Conservation (phyloP, 345 rosid genomes). For the Theobroma cacao region DNA sequence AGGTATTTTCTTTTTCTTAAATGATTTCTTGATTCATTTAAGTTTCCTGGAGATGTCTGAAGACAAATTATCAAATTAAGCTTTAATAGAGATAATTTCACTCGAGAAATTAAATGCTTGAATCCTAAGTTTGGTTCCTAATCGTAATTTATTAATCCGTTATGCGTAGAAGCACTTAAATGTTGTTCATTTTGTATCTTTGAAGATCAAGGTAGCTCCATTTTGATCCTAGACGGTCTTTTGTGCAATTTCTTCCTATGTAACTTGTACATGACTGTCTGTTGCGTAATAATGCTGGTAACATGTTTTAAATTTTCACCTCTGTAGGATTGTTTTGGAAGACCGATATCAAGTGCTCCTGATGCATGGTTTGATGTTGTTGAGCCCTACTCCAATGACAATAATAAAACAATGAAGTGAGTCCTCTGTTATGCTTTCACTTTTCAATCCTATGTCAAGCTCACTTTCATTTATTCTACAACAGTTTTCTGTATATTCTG, state of each 20-base stretch:
- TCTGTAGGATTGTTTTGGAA: constrained; percentile 65
- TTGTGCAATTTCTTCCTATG: background rate
- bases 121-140: background rate
- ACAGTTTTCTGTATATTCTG: background rate
- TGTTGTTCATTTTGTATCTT: background rate
- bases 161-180: background rate
- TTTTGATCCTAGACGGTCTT: background rate
- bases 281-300: background rate
- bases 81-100: background rate
- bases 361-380: constrained; percentile 73
- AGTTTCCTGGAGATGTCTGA: background rate
- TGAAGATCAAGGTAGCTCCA: background rate
- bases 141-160: background rate
- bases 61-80: background rate
- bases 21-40: background rate
- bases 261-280: background rate
- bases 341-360: constrained; percentile 71
- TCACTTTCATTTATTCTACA: background rate
- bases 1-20: constrained; percentile 36
- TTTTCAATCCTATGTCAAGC: background rate
- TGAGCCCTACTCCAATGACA: constrained; percentile 63
- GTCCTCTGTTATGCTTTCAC: constrained; percentile 7
- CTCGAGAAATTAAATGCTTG: background rate
- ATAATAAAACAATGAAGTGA: constrained; percentile 69
- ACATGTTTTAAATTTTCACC: background rate